Conservation (phyloP, 1,139 yeast species). For the Yamadazyma taylorii region DNA sequence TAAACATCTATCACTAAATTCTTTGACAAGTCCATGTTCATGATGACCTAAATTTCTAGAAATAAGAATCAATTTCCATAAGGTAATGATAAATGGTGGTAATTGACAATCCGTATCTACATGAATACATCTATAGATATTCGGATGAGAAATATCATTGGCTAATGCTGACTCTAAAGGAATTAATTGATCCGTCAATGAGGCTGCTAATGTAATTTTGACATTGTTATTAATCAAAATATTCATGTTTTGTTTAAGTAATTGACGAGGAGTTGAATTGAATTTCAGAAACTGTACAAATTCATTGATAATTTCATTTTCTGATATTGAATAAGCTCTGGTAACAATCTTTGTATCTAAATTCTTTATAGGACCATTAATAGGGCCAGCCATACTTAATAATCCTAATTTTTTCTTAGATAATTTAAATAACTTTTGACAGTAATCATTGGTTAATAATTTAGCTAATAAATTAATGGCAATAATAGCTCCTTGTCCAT, state of each 20-base stretch:
- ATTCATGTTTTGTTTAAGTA: slow-evolving; percentile 28
- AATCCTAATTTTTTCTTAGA: slow-evolving; percentile 34
- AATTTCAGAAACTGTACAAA: slow-evolving; percentile 47
- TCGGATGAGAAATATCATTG: slow-evolving; percentile 50
- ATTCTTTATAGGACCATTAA: slow-evolving; percentile 45
- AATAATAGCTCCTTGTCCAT: slow-evolving; percentile 47
- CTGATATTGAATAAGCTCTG: slow-evolving; percentile 45
- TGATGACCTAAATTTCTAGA: slow-evolving; percentile 38
- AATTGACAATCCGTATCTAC: slow-evolving; percentile 27
- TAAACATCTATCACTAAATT: slow-evolving; percentile 31
- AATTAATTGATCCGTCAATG: slow-evolving; percentile 74
- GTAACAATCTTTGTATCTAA: slow-evolving; percentile 47
- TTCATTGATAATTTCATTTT: slow-evolving; percentile 51
- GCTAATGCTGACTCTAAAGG: slow-evolving; percentile 57
- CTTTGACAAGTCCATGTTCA: slow-evolving; percentile 34
- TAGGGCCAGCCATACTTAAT: slow-evolving; percentile 47
- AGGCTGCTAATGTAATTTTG: slow-evolving; percentile 50
- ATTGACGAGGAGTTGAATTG: slow-evolving; percentile 29
- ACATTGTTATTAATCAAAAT: slow-evolving; percentile 40
- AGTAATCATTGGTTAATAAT: slow-evolving; percentile 17
- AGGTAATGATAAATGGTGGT: slow-evolving; percentile 29
- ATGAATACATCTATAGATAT: slow-evolving; percentile 46
- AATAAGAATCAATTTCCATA: slow-evolving; percentile 36
- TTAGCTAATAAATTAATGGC: slow-evolving; percentile 44
- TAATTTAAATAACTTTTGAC: slow-evolving; percentile 13